phyloP scores from a whole-genome alignment of 169 alveolate species.

The Plasmodium gallinaceum region DNA sequence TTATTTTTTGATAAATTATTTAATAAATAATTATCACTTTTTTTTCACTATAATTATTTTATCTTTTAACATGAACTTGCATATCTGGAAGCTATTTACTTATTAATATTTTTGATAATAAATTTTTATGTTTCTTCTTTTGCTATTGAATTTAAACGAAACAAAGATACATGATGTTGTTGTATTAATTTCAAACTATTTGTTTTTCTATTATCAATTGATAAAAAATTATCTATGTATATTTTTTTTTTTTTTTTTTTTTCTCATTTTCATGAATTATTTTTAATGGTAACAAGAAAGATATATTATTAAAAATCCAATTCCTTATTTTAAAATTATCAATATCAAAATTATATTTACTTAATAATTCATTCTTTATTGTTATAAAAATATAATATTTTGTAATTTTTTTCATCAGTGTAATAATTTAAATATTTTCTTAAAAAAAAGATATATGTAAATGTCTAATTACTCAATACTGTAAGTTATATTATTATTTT shows the following conservation, averaged over 20 bases:
- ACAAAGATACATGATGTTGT: constrained; percentile 30
- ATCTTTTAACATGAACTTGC: neutral
- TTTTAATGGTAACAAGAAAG: constrained; percentile 29
- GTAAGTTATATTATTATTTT: neutral
- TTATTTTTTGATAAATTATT: neutral
- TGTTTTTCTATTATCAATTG: neutral
- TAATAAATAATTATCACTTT: neutral
- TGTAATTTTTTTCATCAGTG: neutral
- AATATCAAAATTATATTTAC: constrained; percentile 18
- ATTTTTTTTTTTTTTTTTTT: neutral
- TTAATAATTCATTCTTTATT: constrained; percentile 15
- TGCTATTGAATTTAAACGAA: constrained; percentile 44
- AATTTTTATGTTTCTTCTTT: neutral
- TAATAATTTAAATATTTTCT: constrained; percentile 14
- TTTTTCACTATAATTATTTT: neutral
- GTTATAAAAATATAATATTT: constrained; percentile 31
- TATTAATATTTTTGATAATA: constrained; percentile 21
- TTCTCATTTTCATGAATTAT: neutral
- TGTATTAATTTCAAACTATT: neutral
- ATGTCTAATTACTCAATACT: constrained; percentile 4
- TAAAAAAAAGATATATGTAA: constrained; percentile 36
- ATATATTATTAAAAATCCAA: constrained; percentile 48
- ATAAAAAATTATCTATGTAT: neutral
- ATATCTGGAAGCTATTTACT: constrained; percentile 29
- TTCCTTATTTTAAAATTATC: constrained; percentile 24